These are phyloP conservation scores for Pichia sp. DNA, from an alignment of 1,139 yeast species.

Conservation along the genomic window DNA sequence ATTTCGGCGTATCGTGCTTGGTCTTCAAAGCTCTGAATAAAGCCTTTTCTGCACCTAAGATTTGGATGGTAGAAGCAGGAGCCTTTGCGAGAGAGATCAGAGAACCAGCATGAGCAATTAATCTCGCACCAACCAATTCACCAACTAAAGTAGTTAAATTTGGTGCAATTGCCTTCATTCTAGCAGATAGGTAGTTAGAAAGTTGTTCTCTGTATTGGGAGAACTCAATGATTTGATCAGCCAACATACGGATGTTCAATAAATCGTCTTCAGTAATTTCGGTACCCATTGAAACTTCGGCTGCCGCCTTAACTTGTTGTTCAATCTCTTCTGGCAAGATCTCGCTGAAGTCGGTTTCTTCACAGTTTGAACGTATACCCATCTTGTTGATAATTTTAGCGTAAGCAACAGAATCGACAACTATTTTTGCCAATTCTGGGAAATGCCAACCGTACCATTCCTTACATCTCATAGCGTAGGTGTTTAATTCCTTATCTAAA, in stretches of 20 bases:
- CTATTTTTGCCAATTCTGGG: constrained; percentile 98
- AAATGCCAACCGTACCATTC: constrained; percentile 99
- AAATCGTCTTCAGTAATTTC: constrained; percentile 88
- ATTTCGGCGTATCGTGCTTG: constrained; percentile 97
- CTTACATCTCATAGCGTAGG: constrained; percentile 96
- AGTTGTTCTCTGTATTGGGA: constrained; percentile 93
- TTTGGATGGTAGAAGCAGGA: constrained; percentile 98
- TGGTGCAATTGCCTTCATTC: constrained; percentile 99
- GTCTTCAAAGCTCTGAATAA: constrained; percentile 97
- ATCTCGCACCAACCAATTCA: constrained; percentile 96
- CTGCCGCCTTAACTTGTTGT: constrained; percentile 82
- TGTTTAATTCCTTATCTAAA: constrained; percentile 93
- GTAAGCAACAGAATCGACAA: constrained; percentile 90
- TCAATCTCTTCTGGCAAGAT: constrained; percentile 90
- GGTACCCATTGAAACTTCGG: constrained; percentile 98
- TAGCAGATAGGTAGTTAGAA: constrained; percentile 79
- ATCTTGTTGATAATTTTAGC: constrained; percentile 88
- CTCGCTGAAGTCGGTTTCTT: constrained; percentile 85
- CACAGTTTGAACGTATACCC: constrained; percentile 92
- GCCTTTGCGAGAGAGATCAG: constrained; percentile 91
- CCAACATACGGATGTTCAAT: constrained; percentile 80
- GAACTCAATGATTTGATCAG: constrained; percentile 91
- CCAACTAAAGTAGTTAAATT: constrained; percentile 93
- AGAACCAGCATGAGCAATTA: constrained; percentile 96
- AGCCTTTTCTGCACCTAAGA: constrained; percentile 99